These are phyloP conservation scores for Crithidia bombi DNA, from an alignment of 208 protist genomes.

Conservation along the genomic window DNA sequence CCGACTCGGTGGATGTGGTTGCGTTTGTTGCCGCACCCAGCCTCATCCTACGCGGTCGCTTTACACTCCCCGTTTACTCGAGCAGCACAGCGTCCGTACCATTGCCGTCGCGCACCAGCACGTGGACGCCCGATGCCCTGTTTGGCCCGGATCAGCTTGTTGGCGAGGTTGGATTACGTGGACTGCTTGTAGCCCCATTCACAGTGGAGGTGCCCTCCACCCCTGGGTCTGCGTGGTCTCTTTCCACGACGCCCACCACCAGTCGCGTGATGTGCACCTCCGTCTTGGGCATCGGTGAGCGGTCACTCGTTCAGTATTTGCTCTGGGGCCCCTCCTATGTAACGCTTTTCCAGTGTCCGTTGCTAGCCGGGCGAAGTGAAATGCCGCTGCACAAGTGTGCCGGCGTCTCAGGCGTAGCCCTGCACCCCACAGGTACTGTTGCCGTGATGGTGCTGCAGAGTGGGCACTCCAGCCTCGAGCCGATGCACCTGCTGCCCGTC, in stretches of 20 bases:
- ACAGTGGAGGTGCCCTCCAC: background rate
- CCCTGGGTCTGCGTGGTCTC: background rate
- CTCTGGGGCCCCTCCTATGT: conserved; percentile 29
- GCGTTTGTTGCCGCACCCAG: conserved; percentile 22
- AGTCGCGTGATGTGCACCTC: conserved; percentile 10
- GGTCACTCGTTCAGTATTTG: conserved; percentile 50
- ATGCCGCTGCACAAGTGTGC: conserved; percentile 35
- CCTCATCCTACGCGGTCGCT: conserved; percentile 25
- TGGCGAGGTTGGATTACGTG: conserved; percentile 29
- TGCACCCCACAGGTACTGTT: conserved; percentile 66
- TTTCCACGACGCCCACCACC: background rate
- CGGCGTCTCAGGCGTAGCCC: conserved; percentile 50
- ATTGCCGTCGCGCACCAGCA: background rate
- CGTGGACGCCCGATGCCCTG: conserved; percentile 9
- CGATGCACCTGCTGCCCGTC: conserved; percentile 53
- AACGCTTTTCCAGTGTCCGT: conserved; percentile 55
- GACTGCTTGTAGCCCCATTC: conserved; percentile 24
- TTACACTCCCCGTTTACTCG: conserved; percentile 5
- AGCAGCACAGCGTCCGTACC: background rate
- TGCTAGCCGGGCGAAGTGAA: conserved; percentile 30
- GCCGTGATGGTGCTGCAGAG: conserved; percentile 50
- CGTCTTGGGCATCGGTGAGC: conserved; percentile 53
- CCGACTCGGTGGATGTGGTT: conserved; percentile 16
- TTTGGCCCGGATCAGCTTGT: conserved; percentile 16
- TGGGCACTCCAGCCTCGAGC: conserved; percentile 31